A percentile compares a stretch with the other conserved stretches of the same genome.
These are phyloP conservation scores for Vanrija humicola DNA, from an alignment of 1,284 basidiomycete genomes.

Conservation along the genomic window DNA sequence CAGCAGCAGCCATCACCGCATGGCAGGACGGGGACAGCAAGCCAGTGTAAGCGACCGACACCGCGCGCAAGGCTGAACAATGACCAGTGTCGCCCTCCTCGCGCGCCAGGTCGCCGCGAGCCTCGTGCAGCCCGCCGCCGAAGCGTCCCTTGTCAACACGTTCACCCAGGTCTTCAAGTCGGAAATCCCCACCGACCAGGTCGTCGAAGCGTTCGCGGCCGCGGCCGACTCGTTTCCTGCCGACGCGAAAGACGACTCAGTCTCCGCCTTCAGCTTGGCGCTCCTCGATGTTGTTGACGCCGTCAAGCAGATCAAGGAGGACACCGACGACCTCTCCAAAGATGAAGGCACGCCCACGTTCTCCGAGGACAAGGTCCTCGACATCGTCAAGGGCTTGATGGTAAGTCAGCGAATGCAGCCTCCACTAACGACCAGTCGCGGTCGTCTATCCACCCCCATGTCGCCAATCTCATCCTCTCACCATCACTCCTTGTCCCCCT, in stretches of 20 bases:
- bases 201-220: too few species aligned
- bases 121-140: too few species aligned
- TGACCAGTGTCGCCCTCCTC: too few species aligned
- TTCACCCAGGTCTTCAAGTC: too few species aligned
- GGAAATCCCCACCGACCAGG: too few species aligned
- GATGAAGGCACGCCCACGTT: neutral
- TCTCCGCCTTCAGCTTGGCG: neutral
- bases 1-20: too few species aligned
- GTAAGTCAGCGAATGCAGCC: constrained; percentile 1
- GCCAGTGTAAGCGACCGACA: too few species aligned
- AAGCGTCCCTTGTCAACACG: too few species aligned
- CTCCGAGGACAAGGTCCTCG: neutral
- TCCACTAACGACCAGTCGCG: neutral
- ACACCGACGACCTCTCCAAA: constrained; percentile 3
- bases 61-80: too few species aligned
- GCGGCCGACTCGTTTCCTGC: too few species aligned
- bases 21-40: too few species aligned
- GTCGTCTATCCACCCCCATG: constrained; percentile 18
- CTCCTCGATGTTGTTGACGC: constrained; percentile 17
- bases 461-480: constrained; percentile 27
- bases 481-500: constrained; percentile 25
- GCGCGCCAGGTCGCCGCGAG: too few species aligned
- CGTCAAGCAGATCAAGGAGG: constrained; percentile 11
- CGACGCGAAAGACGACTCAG: neutral
- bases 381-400: constrained; percentile 6